Conservation (phyloP, 495 filamentous ascomycete genomes). For the Xylaria sp. region DNA sequence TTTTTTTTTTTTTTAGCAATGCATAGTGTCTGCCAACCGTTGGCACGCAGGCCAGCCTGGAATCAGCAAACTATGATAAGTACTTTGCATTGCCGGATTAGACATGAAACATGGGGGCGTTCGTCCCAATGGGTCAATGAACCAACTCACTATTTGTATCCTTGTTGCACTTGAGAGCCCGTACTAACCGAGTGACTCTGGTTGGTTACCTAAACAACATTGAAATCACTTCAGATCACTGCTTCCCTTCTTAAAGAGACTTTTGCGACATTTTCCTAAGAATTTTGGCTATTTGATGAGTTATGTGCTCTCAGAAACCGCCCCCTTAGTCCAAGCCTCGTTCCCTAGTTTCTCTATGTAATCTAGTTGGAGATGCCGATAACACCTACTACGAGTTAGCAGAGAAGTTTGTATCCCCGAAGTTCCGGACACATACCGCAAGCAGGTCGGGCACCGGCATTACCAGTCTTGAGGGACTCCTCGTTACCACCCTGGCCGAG, state of each 20-base stretch:
- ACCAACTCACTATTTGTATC: not conserved
- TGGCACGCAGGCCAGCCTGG: not conserved
- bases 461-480: slow-evolving; percentile 97
- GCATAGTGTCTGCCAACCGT: not conserved
- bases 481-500: slow-evolving; percentile 87
- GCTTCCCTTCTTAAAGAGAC: not conserved
- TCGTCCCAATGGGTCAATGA: not conserved
- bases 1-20: no score
- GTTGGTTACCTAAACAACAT: not conserved
- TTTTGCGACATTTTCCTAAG: not conserved
- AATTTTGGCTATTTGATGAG: slow-evolving; percentile 22
- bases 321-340: slow-evolving; percentile 21
- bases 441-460: slow-evolving; percentile 89
- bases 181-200: not conserved
- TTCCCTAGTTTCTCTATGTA: slow-evolving; percentile 7
- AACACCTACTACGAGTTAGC: slow-evolving; percentile 63
- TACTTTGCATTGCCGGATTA: not conserved
- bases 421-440: slow-evolving; percentile 68
- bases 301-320: slow-evolving; percentile 25
- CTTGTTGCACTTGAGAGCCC: not conserved
- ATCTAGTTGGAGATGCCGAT: slow-evolving; percentile 79
- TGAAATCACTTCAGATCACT: not conserved
- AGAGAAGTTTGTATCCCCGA: not conserved
- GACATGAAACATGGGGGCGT: not conserved
- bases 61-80: not conserved